phyloP scores from a whole-genome alignment of 129 eudicot species.

The Flaveria ramosissima region DNA sequence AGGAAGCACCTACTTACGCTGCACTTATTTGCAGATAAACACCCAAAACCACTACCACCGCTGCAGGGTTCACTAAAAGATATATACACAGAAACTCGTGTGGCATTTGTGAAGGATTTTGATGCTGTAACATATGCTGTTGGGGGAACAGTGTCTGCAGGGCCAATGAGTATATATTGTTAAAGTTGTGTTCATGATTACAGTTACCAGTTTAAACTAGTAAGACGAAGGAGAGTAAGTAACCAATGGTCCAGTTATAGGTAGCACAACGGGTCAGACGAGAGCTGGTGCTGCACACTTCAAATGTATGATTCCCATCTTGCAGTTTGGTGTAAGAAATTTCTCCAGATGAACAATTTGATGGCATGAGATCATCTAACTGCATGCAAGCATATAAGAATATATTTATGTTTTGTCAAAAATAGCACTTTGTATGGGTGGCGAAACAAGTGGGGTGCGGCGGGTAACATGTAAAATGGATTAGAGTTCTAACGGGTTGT shows the following conservation, averaged over 20 bases:
- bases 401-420: neutral
- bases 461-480: neutral
- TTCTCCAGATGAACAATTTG: slow-evolving; percentile 64
- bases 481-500: neutral
- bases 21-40: slow-evolving; percentile 71
- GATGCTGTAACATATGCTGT: slow-evolving; percentile 69
- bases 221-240: slow-evolving; percentile 32
- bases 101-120: slow-evolving; percentile 64
- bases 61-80: slow-evolving; percentile 77
- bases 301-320: slow-evolving; percentile 78
- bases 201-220: slow-evolving; percentile 5
- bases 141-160: slow-evolving; percentile 84
- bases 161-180: neutral
- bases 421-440: slow-evolving; percentile 4
- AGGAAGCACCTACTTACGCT: slow-evolving; percentile 72
- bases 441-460: neutral
- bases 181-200: neutral
- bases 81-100: slow-evolving; percentile 58
- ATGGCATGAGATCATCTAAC: slow-evolving; percentile 61
- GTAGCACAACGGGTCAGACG: slow-evolving; percentile 60
- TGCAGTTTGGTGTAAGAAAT: slow-evolving; percentile 47
- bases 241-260: slow-evolving; percentile 90
- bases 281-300: slow-evolving; percentile 62
- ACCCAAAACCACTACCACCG: slow-evolving; percentile 75
- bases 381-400: slow-evolving; percentile 40